Percentiles rank a stretch among this genome's conserved stretches.
phyloP scores from a whole-genome alignment of 2,329 filamentous ascomycete genomes.

The Tolypocladium pustulatum region DNA sequence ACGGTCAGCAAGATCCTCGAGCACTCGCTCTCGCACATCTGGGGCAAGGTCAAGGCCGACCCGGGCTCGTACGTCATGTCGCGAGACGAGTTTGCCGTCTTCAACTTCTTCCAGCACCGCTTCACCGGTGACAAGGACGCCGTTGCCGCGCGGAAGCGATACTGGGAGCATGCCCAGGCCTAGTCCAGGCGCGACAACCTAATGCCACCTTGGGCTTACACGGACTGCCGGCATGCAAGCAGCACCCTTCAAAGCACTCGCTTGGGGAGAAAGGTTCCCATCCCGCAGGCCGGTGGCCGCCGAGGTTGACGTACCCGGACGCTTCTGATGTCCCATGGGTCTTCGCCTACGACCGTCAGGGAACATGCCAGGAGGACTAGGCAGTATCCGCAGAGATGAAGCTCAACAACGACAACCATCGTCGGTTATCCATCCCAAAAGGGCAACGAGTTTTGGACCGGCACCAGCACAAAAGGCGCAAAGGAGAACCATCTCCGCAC shows the following conservation, averaged over 20 bases:
- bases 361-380: not conserved
- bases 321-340: not conserved
- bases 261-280: not conserved
- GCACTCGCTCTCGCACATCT: slow-evolving; percentile 50
- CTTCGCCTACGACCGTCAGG: not conserved
- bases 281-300: not conserved
- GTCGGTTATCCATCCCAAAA: not conserved
- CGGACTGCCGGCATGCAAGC: not conserved
- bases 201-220: not conserved
- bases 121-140: slow-evolving; percentile 45
- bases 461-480: not conserved
- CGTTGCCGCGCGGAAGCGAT: slow-evolving; percentile 36
- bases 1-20: slow-evolving; percentile 56
- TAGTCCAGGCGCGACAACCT: slow-evolving; percentile 9
- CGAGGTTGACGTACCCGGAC: not conserved
- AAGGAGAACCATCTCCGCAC: not conserved
- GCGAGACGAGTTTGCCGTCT: slow-evolving; percentile 70
- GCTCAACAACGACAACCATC: not conserved
- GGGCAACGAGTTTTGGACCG: not conserved
- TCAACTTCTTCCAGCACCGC: slow-evolving; percentile 71
- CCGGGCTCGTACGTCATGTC: slow-evolving; percentile 64
- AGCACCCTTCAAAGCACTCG: not conserved
- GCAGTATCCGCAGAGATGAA: not conserved
- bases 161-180: slow-evolving; percentile 38
- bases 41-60: slow-evolving; percentile 53